Evolutionary conservation across 78 protist genomes (phyloP).

Genomic region (Bodo saltans): DNA sequence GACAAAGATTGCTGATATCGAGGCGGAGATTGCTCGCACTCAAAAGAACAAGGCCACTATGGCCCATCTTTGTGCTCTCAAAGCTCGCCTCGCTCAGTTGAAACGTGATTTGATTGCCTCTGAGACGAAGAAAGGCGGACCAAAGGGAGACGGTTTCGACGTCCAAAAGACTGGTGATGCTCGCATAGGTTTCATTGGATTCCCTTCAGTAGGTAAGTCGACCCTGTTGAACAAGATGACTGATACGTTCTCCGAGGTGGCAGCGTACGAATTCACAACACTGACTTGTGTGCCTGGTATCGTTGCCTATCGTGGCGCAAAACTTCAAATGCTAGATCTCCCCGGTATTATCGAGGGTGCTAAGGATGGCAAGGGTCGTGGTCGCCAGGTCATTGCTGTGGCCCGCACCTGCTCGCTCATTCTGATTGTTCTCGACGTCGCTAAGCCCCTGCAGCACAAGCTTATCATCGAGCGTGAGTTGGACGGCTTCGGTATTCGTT

Average conservation of each 20-base stretch:
- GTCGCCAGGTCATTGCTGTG: conserved; percentile 90
- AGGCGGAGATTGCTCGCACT: conserved; percentile 89
- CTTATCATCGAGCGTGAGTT: conserved; percentile 64
- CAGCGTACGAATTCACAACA: conserved; percentile 98
- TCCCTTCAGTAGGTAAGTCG: conserved; percentile 99
- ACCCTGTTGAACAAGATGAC: conserved; percentile 90
- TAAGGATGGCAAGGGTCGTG: conserved; percentile 97
- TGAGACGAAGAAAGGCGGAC: not conserved
- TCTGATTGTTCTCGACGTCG: conserved; percentile 90
- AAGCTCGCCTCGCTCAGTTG: conserved; percentile 89
- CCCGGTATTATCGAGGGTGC: conserved; percentile 99
- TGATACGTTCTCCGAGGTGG: conserved; percentile 74
- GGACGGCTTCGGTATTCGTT: conserved; percentile 97
- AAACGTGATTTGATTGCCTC: conserved; percentile 54
- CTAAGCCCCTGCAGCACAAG: conserved; percentile 81
- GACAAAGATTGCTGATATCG: conserved; percentile 77
- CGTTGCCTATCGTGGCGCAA: conserved; percentile 86
- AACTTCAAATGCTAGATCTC: conserved; percentile 73
- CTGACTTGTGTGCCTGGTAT: conserved; percentile 97
- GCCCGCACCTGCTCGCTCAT: conserved; percentile 96
- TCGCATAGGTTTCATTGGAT: conserved; percentile 88
- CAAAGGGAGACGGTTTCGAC: conserved; percentile 67
- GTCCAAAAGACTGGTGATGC: conserved; percentile 74
- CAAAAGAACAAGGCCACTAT: conserved; percentile 97
- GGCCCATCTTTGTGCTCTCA: conserved; percentile 78